Evolutionary conservation across 1,284 basidiomycete genomes (phyloP), one percentile per base, ranked within the genome.

Genomic region (Sphagnurus paluster): DNA sequence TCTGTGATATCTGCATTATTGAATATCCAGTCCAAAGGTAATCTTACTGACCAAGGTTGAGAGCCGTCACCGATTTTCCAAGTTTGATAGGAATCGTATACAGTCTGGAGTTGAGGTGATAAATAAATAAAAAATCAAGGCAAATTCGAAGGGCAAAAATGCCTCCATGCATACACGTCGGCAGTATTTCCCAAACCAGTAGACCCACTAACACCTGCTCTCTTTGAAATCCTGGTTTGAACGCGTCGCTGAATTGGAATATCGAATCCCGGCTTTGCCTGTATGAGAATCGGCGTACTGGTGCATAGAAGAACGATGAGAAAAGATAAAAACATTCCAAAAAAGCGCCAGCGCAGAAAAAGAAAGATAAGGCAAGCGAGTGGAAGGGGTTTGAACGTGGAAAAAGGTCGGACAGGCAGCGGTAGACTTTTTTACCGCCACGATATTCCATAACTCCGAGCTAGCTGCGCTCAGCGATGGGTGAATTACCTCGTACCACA

Each of bases 191-290:
- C 63, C 20, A 65, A 41, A 16, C 61, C 62, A 37, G 52, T 53
- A 13, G 55, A 93, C 84, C 49, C 52, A 42, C 52, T 54, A 25
- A 54, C 40, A 30, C 42, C 42, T 19, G 46, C 49, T 21, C 49
- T 26, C 32, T 41, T 44, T 20, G 34, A 30, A 24, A 21, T 43
- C 26, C 41, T 42, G 26, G 14, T 20, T 35, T n/a, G n/a, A 35
- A 29, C 42, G 11, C 37, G 40, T 23, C 47, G 42, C 32, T 49
- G 47, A 20, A 49, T 36, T 29, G 47, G 47, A 28, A 49, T 49
- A 37, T 44, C 47, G 37, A 49, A 44, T 35, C 47, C 47, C 25
- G 20, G 23, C 36, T 19, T 26, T 11, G 14, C 20, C 7, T 41
- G 35, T 26, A 32, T 37, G 25, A 38, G 23, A 20, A 30, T 16